These are phyloP conservation scores for Aspergillus sparsus DNA, from an alignment of 495 filamentous ascomycete species.

Conservation along the genomic window DNA sequence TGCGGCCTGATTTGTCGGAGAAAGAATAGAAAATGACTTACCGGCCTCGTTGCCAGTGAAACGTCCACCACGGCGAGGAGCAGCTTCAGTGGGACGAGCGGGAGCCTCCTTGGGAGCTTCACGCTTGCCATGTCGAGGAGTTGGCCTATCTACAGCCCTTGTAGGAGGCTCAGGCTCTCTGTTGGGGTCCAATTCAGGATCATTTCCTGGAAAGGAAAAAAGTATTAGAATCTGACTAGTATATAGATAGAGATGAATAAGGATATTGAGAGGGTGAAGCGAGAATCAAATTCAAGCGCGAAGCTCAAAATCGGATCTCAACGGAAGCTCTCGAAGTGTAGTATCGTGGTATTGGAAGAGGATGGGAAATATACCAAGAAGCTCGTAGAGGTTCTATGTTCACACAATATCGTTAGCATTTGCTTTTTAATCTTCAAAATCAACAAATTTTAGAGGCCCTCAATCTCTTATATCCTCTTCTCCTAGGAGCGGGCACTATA, in stretches of 20 bases:
- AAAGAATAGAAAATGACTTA: constrained; percentile 44
- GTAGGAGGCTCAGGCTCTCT: constrained; percentile 73
- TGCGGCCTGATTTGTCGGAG: constrained; percentile 3
- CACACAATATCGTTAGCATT: constrained; percentile 30
- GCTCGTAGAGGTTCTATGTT: constrained; percentile 75
- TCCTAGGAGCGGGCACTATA: background rate
- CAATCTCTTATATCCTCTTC: background rate
- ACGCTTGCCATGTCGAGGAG: constrained; percentile 79
- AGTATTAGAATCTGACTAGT: constrained; percentile 20
- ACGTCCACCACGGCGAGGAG: constrained; percentile 59
- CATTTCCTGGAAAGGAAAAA: constrained; percentile 65
- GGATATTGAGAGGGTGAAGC: background rate
- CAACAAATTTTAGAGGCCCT: background rate
- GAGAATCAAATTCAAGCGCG: constrained; percentile 17
- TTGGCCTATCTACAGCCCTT: constrained; percentile 83
- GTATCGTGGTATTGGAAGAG: constrained; percentile 25
- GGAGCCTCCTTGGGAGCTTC: constrained; percentile 75
- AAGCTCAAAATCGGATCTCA: constrained; percentile 15
- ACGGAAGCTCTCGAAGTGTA: constrained; percentile 2
- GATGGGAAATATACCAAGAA: constrained; percentile 70
- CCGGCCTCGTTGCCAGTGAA: constrained; percentile 79
- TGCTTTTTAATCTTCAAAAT: background rate
- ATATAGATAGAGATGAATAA: constrained; percentile 23
- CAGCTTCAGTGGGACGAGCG: constrained; percentile 40
- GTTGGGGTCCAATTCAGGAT: constrained; percentile 83